A percentile compares a stretch with the other conserved stretches of the same genome.
Evolutionary conservation across 139 green algal species (phyloP).

Genomic region (Eudorina sp.): DNA sequence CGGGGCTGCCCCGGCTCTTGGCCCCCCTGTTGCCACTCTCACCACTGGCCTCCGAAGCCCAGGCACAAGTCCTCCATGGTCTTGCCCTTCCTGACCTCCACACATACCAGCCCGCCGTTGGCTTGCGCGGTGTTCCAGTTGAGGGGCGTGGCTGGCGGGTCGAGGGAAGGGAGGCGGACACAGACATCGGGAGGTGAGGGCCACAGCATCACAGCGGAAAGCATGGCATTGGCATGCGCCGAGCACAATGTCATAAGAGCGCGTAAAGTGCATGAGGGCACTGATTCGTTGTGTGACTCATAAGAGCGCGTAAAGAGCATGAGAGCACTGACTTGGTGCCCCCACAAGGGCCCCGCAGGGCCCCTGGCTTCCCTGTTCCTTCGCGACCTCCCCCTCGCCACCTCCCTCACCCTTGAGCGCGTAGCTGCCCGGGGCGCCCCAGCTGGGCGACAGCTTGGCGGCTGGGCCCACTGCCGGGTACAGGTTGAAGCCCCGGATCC

Average conservation of each 20-base stretch:
- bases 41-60: background rate
- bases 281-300: too few species aligned
- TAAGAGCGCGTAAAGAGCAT: too few species aligned
- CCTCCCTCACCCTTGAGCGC: background rate
- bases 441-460: background rate
- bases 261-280: too few species aligned
- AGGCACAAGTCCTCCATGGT: background rate
- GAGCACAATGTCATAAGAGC: background rate
- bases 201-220: background rate
- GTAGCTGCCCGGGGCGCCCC: background rate
- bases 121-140: background rate
- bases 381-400: too few species aligned
- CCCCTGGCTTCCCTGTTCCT: background rate
- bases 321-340: too few species aligned
- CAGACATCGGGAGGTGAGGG: background rate
- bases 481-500: background rate
- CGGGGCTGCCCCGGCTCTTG: background rate
- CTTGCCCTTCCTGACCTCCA: background rate
- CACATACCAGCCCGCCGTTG: background rate
- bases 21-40: background rate
- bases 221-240: background rate
- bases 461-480: background rate
- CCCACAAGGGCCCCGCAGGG: too few species aligned
- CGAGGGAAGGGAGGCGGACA: background rate
- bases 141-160: background rate